phyloP scores from a whole-genome alignment of 495 filamentous ascomycete genomes.

The Aspergillus nanangensis region DNA sequence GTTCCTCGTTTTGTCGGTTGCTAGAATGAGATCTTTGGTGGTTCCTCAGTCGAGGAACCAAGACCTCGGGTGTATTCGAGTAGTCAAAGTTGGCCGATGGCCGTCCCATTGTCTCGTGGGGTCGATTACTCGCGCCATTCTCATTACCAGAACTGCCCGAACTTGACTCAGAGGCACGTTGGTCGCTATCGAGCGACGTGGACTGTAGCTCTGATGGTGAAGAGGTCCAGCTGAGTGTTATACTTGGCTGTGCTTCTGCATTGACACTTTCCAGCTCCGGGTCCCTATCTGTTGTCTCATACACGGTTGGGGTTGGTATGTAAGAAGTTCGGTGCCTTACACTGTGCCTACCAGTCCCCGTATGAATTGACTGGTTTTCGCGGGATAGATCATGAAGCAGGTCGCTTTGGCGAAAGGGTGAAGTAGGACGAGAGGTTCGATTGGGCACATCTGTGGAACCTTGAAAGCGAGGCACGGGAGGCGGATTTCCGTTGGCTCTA shows the following conservation, averaged over 20 bases:
- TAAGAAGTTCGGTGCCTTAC: conserved; percentile 43
- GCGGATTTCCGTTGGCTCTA: conserved; percentile 24
- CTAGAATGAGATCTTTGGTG: conserved; percentile 31
- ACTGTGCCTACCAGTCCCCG: conserved; percentile 23
- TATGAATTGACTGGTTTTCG: conserved; percentile 24
- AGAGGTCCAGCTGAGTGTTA: conserved; percentile 34
- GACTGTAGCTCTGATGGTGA: conserved; percentile 32
- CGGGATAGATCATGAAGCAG: conserved; percentile 21
- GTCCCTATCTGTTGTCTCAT: conserved; percentile 15
- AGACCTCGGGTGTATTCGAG: conserved; percentile 13
- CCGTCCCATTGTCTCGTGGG: conserved; percentile 14
- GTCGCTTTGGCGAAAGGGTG: conserved; percentile 25
- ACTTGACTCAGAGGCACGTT: conserved; percentile 14
- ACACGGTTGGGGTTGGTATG: conserved; percentile 35
- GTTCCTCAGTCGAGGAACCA: conserved; percentile 18
- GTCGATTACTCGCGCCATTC: conserved; percentile 4
- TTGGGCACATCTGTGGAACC: conserved; percentile 35
- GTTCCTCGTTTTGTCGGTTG: conserved; percentile 26
- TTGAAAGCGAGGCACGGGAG: conserved; percentile 25
- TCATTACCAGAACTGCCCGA: conserved; percentile 18
- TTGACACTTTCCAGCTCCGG: conserved; percentile 17
- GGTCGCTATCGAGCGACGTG: conserved; percentile 14
- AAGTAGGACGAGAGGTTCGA: conserved; percentile 36
- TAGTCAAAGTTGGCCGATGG: conserved; percentile 19
- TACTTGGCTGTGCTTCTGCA: conserved; percentile 30